Conservation (phyloP, 202 grass and related monocot genomes). For the Saccharum hybrid region DNA sequence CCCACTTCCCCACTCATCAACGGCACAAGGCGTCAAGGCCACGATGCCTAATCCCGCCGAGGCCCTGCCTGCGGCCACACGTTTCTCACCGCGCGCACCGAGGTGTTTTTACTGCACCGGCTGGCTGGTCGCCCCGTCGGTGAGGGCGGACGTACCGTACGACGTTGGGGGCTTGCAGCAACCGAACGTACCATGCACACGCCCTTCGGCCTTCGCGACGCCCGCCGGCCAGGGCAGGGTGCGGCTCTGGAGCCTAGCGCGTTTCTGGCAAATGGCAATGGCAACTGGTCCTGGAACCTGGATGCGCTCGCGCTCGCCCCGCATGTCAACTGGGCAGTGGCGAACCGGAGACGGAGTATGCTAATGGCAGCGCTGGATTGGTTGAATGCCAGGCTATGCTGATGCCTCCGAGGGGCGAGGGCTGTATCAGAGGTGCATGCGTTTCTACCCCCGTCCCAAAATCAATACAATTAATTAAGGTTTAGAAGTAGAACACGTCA, state of each 20-base stretch:
- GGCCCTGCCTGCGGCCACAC: too few species aligned
- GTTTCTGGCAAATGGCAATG: slow-evolving; percentile 8
- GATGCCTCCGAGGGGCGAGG: too few species aligned
- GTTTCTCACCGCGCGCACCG: slow-evolving; percentile 17
- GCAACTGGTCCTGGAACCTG: neutral
- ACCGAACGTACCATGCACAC: neutral
- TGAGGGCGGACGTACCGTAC: neutral
- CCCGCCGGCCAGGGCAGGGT: too few species aligned
- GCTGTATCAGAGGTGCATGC: too few species aligned
- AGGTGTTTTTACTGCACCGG: neutral
- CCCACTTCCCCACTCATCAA: neutral
- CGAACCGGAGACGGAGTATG: neutral
- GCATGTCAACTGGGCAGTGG: neutral
- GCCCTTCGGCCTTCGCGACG: too few species aligned
- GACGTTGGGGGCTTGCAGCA: neutral
- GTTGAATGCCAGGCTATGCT: too few species aligned
- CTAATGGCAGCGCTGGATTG: too few species aligned
- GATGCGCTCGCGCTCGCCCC: neutral
- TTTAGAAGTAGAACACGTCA: too few species aligned
- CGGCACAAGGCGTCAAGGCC: neutral
- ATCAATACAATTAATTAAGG: too few species aligned
- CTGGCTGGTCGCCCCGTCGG: neutral
- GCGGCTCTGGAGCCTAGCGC: neutral
- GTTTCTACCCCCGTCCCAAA: too few species aligned
- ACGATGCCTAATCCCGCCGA: slow-evolving; percentile 1